Conservation (phyloP, 768 basidiomycete species). For the Naganishia antarctica region DNA sequence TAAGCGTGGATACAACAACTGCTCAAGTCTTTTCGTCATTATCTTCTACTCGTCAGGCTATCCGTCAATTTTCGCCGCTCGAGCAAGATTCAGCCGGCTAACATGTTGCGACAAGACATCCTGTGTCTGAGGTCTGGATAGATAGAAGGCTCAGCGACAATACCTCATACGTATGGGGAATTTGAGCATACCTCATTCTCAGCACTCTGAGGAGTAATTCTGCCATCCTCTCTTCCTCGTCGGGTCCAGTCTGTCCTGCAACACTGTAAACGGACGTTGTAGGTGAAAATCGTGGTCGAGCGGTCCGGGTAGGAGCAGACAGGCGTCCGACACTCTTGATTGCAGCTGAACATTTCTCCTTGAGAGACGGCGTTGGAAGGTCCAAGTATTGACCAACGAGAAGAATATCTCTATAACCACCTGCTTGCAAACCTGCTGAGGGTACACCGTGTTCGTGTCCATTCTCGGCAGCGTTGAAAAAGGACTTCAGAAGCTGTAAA, state of each 20-base stretch:
- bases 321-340: slow-evolving; percentile 37
- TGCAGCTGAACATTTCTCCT: slow-evolving; percentile 40
- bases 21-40: no score
- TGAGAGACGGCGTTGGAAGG: slow-evolving; percentile 40
- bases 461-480: slow-evolving; percentile 47
- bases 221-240: slow-evolving; percentile 41
- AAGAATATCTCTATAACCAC: slow-evolving; percentile 44
- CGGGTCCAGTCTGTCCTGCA: slow-evolving; percentile 9
- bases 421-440: slow-evolving; percentile 33
- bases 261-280: slow-evolving; percentile 3
- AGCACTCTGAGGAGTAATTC: slow-evolving; percentile 46
- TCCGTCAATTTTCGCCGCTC: slow-evolving; percentile 31
- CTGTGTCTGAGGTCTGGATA: slow-evolving; percentile 38
- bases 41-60: not conserved
- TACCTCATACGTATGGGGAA: not conserved
- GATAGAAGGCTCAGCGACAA: not conserved
- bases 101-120: slow-evolving; percentile 41
- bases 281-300: slow-evolving; percentile 3
- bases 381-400: slow-evolving; percentile 47
- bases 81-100: slow-evolving; percentile 33
- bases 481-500: slow-evolving; percentile 38
- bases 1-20: no score
- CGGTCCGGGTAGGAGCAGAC: not conserved
- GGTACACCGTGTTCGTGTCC: slow-evolving; percentile 46
- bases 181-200: slow-evolving; percentile 37